Base-by-base conservation (phyloP, 768 basidiomycete genomes). In the Lanmaoa rubissima region DNA sequence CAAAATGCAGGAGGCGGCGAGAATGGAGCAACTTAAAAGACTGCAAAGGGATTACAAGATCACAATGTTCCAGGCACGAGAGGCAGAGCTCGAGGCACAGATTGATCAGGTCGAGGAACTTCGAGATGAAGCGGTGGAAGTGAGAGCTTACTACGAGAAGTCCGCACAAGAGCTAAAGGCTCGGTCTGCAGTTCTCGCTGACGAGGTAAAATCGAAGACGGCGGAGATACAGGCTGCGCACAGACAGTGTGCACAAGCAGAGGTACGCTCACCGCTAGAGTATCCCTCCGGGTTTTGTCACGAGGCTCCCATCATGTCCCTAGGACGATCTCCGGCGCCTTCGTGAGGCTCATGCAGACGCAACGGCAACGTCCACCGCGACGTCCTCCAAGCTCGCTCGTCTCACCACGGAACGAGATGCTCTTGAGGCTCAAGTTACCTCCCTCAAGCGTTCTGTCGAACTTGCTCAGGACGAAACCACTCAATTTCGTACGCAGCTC, bases 41-140 rank as follows among this genome's bases (percentile, higher is more conserved):
- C 60, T 87, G 38, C 84, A 86, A 64, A 75, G 88, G 54, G 89
- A 92, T 57, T 82, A 76, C 64, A 80, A 81, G 65, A 79, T 91
- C 50, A 81, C 78, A n/a, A 78, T 83, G 71, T 90, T 88, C 63
- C 84, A 86, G 68, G 77, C 77, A 19, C 76, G 77, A 48, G 88
- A 90, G 61, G 73, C 75, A 14, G 85, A 85, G 60, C 70, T 88
- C 45, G 84, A 88, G 62, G 66, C 71, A 41, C 78, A 76, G 57
- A 68, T 88, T 10, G 75, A 72, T 24, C 76, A 81, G 38, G 63
- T 85, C n/a, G 80, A 85, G 67, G 80, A 80, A 9, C 72, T 79
- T 51, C 61, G 77, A 43, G 78, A 76, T 14, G 61, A 65, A 54
- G 53, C 63, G 31, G 53, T 36, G 48, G 53, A 63, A 32, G 52